Conservation (phyloP, 805 yeast species). For the Teunomyces funiuensis region DNA sequence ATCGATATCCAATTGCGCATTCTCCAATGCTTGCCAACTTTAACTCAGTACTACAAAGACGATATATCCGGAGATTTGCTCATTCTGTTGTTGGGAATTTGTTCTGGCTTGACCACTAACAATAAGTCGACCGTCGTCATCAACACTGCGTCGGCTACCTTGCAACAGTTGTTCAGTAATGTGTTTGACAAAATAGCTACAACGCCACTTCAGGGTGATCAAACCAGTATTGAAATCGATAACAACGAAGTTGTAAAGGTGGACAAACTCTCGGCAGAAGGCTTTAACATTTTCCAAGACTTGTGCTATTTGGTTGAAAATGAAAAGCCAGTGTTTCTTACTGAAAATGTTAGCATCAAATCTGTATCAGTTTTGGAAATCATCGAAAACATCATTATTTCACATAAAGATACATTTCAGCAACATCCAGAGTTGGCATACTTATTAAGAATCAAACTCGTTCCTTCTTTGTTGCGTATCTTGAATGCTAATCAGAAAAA, state of each 20-base stretch:
- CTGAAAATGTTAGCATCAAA: slow-evolving; percentile 50
- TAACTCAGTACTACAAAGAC: slow-evolving; percentile 62
- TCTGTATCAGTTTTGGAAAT: slow-evolving; percentile 73
- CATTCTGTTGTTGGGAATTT: slow-evolving; percentile 60
- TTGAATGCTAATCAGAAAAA: slow-evolving; percentile 52
- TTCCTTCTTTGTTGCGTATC: slow-evolving; percentile 72
- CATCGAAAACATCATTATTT: slow-evolving; percentile 72
- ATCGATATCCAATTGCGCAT: slow-evolving; percentile 84
- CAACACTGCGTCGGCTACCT: slow-evolving; percentile 90
- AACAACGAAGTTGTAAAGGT: slow-evolving; percentile 44
- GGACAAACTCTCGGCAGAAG: slow-evolving; percentile 61
- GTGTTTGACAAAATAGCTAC: slow-evolving; percentile 55
- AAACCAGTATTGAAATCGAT: slow-evolving; percentile 44
- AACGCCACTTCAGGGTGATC: slow-evolving; percentile 1
- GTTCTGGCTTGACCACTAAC: slow-evolving; percentile 67
- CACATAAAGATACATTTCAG: slow-evolving; percentile 57
- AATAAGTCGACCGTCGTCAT: slow-evolving; percentile 74
- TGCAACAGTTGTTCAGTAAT: slow-evolving; percentile 78
- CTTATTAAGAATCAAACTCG: slow-evolving; percentile 63
- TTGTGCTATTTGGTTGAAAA: slow-evolving; percentile 66
- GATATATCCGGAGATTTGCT: slow-evolving; percentile 56
- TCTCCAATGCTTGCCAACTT: slow-evolving; percentile 75
- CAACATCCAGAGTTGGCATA: slow-evolving; percentile 63
- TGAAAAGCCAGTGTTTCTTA: slow-evolving; percentile 54
- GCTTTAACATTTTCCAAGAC: slow-evolving; percentile 68